Evolutionary conservation across 2,329 filamentous ascomycete species (phyloP).

Genomic region (Tothia fuscella): DNA sequence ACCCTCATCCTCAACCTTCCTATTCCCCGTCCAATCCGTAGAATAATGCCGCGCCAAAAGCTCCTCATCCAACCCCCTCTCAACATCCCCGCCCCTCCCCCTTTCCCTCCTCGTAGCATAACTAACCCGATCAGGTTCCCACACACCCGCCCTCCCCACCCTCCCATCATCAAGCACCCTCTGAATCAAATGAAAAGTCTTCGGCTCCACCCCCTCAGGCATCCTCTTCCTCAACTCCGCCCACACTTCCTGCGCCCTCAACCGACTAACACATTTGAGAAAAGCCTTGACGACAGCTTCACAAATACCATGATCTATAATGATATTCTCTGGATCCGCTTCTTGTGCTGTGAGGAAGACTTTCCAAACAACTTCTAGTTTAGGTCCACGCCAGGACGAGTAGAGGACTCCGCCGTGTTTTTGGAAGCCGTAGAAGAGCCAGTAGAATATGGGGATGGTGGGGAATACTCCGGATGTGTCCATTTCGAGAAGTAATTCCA

Average conservation of each 20-base stretch:
- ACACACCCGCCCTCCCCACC: no score
- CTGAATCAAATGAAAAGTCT: no score
- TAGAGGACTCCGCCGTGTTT: slow-evolving; percentile 54
- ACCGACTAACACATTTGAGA: slow-evolving; percentile 42
- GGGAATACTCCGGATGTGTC: slow-evolving; percentile 52
- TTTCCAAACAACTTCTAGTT: slow-evolving; percentile 56
- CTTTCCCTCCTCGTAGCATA: no score
- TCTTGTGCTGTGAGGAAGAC: slow-evolving; percentile 44
- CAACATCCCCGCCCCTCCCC: no score
- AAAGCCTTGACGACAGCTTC: slow-evolving; percentile 53
- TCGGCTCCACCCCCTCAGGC: no score
- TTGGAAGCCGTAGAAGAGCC: slow-evolving; percentile 73
- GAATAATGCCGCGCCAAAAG: no score
- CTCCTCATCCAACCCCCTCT: no score
- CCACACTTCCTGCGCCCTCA: slow-evolving; percentile 45
- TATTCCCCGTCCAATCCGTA: no score
- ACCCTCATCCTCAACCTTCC: no score
- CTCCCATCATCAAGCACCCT: no score
- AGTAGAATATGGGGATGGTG: slow-evolving; percentile 65
- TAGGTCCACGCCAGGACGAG: slow-evolving; percentile 58
- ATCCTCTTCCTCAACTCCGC: slow-evolving; percentile 27
- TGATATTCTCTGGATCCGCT: slow-evolving; percentile 17
- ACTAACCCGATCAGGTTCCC: no score
- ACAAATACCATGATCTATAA: slow-evolving; percentile 28
- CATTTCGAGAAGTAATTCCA: slow-evolving; percentile 71